Conservation (phyloP, 148 eudicot genomes). For the Diospyros lotus region DNA sequence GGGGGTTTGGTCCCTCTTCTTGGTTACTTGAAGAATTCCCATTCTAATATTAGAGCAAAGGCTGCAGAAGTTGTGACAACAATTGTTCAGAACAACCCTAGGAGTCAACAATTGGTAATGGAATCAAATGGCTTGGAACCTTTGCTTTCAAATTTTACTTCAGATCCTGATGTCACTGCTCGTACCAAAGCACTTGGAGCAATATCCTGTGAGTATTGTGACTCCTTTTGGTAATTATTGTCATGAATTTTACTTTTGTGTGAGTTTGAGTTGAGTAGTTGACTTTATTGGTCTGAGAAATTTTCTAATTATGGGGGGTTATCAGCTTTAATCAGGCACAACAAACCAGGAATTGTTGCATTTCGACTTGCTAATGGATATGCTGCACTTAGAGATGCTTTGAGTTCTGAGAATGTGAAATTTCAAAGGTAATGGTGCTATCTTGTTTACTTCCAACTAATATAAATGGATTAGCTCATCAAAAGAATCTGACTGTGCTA, state of each 20-base stretch:
- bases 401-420: constrained; percentile 64
- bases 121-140: constrained; percentile 89
- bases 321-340: constrained; percentile 83
- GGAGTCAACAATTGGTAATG: constrained; percentile 86
- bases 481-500: background rate
- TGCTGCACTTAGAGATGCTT: constrained; percentile 78
- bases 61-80: constrained; percentile 97
- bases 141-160: constrained; percentile 60
- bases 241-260: no score
- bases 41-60: constrained; percentile 83
- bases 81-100: constrained; percentile 90
- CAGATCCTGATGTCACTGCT: constrained; percentile 63
- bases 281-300: no score
- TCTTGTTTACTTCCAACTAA: background rate
- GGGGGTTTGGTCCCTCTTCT: constrained; percentile 91
- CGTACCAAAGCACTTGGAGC: constrained; percentile 93
- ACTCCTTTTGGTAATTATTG: no score
- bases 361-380: constrained; percentile 94
- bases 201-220: constrained; percentile 65
- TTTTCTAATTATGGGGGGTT: constrained; percentile 11
- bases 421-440: constrained; percentile 62
- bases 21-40: constrained; percentile 62
- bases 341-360: constrained; percentile 82
- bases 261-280: no score
- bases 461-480: background rate